A percentile compares a stretch with the other conserved stretches of the same genome.
These are phyloP conservation scores for Penicillium sp. DNA, from an alignment of 2,329 filamentous ascomycete genomes.

Conservation along the genomic window DNA sequence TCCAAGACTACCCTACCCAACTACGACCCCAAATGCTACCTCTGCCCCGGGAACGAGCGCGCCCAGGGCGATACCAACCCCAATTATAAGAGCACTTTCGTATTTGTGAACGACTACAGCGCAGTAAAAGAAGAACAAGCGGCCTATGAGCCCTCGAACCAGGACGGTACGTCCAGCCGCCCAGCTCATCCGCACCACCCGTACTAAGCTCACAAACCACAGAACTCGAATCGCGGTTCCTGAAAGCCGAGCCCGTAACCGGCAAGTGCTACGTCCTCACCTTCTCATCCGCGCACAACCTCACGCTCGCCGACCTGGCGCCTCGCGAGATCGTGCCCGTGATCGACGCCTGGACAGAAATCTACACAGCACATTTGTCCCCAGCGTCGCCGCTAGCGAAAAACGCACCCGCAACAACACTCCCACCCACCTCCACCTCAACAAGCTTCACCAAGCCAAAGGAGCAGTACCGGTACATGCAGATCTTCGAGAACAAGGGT, in stretches of 20 bases:
- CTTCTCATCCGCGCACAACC: conserved; percentile 85
- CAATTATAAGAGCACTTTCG: conserved; percentile 80
- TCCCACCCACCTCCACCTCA: conserved; percentile 50
- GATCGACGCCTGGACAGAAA: conserved; percentile 84
- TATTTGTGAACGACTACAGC: conserved; percentile 97
- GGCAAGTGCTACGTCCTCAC: conserved; percentile 97
- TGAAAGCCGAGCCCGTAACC: conserved; percentile 81
- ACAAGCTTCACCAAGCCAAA: conserved; percentile 55
- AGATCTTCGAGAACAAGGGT: conserved; percentile 99
- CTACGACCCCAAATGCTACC: conserved; percentile 90
- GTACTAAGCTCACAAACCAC: conserved; percentile 6
- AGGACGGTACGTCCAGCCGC: conserved; percentile 45
- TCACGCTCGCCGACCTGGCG: conserved; percentile 88
- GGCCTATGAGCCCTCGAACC: conserved; percentile 63
- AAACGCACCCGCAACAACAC: conserved; percentile 47
- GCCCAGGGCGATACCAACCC: conserved; percentile 87
- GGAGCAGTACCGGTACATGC: conserved; percentile 91
- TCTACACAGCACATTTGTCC: conserved; percentile 80
- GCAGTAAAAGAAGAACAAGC: conserved; percentile 93
- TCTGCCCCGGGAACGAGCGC: conserved; percentile 87
- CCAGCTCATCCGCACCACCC: background rate
- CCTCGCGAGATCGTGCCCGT: conserved; percentile 75
- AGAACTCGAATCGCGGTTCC: conserved; percentile 73
- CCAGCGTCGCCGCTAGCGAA: conserved; percentile 64
- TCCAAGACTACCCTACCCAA: conserved; percentile 68